Conservation (phyloP, 2,329 filamentous ascomycete genomes). For the Diatrype stigma region DNA sequence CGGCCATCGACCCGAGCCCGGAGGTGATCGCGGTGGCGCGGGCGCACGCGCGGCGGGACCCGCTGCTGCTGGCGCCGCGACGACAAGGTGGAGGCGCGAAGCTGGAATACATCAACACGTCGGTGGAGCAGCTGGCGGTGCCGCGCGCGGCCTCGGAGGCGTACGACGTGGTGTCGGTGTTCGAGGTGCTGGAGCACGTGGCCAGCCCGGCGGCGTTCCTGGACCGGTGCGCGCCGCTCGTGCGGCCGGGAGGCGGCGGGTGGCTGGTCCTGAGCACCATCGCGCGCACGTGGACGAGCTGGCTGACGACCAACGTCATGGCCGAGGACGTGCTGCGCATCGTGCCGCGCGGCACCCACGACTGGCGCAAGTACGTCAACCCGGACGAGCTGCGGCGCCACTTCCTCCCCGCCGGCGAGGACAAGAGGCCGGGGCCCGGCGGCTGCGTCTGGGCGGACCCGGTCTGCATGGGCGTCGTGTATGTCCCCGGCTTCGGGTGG, state of each 20-base stretch:
- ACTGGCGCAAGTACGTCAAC: constrained; percentile 96
- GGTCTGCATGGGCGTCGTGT: constrained; percentile 75
- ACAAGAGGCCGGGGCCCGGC: constrained; percentile 33
- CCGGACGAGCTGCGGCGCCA: constrained; percentile 66
- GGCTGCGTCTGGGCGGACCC: constrained; percentile 48
- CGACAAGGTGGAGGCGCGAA: constrained; percentile 20
- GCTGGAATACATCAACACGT: constrained; percentile 70
- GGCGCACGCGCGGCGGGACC: constrained; percentile 71
- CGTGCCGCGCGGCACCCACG: constrained; percentile 89
- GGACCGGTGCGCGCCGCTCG: constrained; percentile 64
- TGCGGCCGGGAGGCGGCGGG: constrained; percentile 75
- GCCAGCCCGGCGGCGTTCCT: constrained; percentile 72
- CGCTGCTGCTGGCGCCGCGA: constrained; percentile 47
- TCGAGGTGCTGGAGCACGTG: constrained; percentile 95
- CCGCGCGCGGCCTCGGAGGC: constrained; percentile 36
- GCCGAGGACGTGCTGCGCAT: constrained; percentile 85
- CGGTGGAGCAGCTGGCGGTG: constrained; percentile 65
- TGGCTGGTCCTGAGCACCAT: constrained; percentile 95
- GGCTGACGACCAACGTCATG: constrained; percentile 86
- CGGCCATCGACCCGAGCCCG: constrained; percentile 73
- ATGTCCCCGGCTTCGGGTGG: constrained; percentile 89
- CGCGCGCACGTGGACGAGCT: constrained; percentile 81
- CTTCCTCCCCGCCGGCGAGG: too few relatives aligned
- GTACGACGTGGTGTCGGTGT: constrained; percentile 81
- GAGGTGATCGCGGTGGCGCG: constrained; percentile 72